Conservation (phyloP, 2,329 filamentous ascomycete genomes). For the Pyrenophora seminiperda region DNA sequence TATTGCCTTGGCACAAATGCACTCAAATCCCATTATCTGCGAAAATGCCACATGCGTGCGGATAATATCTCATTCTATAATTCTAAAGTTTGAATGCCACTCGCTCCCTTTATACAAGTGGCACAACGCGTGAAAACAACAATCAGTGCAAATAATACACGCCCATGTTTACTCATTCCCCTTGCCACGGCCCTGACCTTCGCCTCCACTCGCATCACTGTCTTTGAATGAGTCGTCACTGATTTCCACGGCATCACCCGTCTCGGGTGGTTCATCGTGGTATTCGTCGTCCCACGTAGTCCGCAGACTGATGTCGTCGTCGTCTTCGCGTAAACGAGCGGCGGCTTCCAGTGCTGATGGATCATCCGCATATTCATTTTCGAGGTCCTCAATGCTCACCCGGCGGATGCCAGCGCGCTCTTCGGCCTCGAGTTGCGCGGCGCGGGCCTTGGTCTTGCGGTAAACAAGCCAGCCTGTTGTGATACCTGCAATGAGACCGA, state of each 20-base stretch:
- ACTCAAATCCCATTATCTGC: too few species aligned
- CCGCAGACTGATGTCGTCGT: conserved; percentile 57
- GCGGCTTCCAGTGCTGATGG: conserved; percentile 50
- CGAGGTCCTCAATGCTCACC: conserved; percentile 43
- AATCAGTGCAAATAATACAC: neutral
- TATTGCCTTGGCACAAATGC: too few species aligned
- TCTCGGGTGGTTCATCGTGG: conserved; percentile 50
- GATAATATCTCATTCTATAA: too few species aligned
- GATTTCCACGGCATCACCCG: conserved; percentile 49
- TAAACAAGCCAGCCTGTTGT: conserved; percentile 87
- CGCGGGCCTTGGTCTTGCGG: conserved; percentile 59
- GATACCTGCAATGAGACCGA: conserved; percentile 73
- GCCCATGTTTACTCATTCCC: conserved; percentile 4
- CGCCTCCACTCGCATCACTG: conserved; percentile 46
- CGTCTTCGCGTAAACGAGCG: conserved; percentile 53
- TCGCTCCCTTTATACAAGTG: neutral
- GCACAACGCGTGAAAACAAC: neutral
- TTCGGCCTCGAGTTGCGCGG: conserved; percentile 55
- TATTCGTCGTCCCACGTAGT: conserved; percentile 55
- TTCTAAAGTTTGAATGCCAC: too few species aligned
- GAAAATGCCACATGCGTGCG: neutral
- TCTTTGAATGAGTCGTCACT: conserved; percentile 53
- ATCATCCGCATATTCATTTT: conserved; percentile 52
- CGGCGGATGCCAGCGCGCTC: conserved; percentile 48
- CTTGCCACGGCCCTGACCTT: conserved; percentile 11